phyloP scores from a whole-genome alignment of 2,329 filamentous ascomycete species.

The Stachybotrys chlorohalonatus region DNA sequence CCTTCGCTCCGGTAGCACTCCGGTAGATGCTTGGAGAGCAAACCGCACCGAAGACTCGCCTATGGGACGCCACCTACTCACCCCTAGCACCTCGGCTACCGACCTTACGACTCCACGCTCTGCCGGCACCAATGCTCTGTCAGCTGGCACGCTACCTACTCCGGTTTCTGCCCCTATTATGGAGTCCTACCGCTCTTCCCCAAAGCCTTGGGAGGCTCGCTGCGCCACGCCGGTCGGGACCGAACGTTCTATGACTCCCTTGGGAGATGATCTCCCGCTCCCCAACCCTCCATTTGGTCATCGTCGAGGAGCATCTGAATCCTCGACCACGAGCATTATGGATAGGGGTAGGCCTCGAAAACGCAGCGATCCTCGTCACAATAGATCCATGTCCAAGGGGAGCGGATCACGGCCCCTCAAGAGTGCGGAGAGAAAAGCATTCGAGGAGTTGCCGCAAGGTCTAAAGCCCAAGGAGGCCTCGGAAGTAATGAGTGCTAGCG shows the following conservation, averaged over 20 bases:
- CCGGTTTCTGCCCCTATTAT: conserved; percentile 38
- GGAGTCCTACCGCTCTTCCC: conserved; percentile 31
- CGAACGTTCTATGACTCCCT: conserved; percentile 14
- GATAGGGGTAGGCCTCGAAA: conserved; percentile 54
- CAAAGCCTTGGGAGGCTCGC: conserved; percentile 33
- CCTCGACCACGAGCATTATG: conserved; percentile 40
- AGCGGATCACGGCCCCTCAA: conserved; percentile 32
- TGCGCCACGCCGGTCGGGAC: conserved; percentile 14
- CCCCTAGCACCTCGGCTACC: conserved; percentile 22
- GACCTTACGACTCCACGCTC: conserved; percentile 35
- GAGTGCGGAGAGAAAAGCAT: conserved; percentile 46
- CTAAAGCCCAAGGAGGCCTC: conserved; percentile 44
- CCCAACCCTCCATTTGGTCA: conserved; percentile 24
- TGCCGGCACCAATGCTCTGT: conserved; percentile 25
- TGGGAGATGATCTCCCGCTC: conserved; percentile 19
- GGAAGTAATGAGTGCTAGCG: conserved; percentile 34
- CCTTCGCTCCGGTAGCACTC: conserved; percentile 35
- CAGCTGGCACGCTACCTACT: conserved; percentile 33
- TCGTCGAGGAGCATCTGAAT: conserved; percentile 46
- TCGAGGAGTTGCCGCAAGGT: conserved; percentile 52
- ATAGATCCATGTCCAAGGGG: conserved; percentile 25
- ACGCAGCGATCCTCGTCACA: conserved; percentile 34
- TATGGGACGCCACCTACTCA: conserved; percentile 29
- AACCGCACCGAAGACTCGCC: conserved; percentile 38
- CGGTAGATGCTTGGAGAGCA: conserved; percentile 30